Base-by-base conservation (phyloP, 495 filamentous ascomycete species). In the Lasiosphaeria miniovina region DNA sequence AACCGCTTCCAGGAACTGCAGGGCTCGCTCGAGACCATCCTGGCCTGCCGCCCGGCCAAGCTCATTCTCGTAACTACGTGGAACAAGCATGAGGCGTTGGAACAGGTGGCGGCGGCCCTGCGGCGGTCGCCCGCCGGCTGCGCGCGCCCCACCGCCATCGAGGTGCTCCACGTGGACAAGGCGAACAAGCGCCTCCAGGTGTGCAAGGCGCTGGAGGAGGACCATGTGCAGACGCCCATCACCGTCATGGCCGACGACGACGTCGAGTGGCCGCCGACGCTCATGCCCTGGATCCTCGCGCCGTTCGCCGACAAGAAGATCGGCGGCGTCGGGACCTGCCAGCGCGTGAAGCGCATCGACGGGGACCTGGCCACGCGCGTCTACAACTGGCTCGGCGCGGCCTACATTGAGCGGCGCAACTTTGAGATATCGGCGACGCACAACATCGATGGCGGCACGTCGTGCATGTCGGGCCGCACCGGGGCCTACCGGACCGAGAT, bases 381-480 rank as follows among this genome's bases (percentile, higher is more conserved):
- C 54, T 94, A 82, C 83, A 86, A 87, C 63, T 96, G 87, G 74
- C 80, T 96, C 14, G 90, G 90, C 2, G 88, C 89, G 33, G 77
- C 87, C 36, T 96, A 96, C 68, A 86, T 96, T 51, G 88, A 92
- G 67, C 80, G 91, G 43, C 81, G 91, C 49, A 94, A 93, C 68
- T 96, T 93, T 68, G 91, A 96, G 71, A 93, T 90, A 70, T 90
- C 89, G 49, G 89, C 91, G 9, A 93, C 90, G 36, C 90, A 90
- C 60, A 85, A 88, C 70, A 81, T 94, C 49, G 91, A 96, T 70
- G 91, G 91, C 49, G 90, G 90, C 17, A 84, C 92, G 24, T 91
- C 90, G 34, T 94, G 90, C 74, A 86, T 96, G 77, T 96, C 91
- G 36, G 91, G 91, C 49, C 82, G 91, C 36, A 93, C 90, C 11